A percentile compares a stretch with the other conserved stretches of the same genome.
These are phyloP conservation scores for Picea mariana DNA, from an alignment of 83 land plant genomes.

Conservation along the genomic window DNA sequence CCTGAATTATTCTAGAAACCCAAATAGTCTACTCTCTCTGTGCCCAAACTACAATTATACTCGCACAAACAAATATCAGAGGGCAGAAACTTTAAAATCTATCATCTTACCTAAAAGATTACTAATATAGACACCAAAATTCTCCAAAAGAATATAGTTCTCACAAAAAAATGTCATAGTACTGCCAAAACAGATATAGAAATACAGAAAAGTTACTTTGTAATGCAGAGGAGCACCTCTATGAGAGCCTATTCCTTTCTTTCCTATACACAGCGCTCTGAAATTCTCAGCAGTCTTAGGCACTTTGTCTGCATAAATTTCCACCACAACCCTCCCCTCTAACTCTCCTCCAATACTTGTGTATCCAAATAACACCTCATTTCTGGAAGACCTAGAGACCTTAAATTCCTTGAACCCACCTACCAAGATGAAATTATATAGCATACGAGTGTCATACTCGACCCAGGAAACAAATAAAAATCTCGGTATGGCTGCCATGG, in stretches of 20 bases:
- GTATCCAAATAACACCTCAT: conserved; percentile 62
- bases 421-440: too few relatives aligned
- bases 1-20: background rate
- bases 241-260: background rate
- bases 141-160: background rate
- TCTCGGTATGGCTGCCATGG: too few relatives aligned
- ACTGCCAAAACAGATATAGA: background rate
- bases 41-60: background rate
- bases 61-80: too few relatives aligned
- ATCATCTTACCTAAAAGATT: too few relatives aligned
- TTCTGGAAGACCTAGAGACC: too few relatives aligned
- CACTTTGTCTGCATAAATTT: too few relatives aligned
- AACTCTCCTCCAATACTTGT: conserved; percentile 64
- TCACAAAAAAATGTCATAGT: background rate
- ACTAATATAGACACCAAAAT: background rate
- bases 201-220: conserved; percentile 46
- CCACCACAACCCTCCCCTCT: conserved; percentile 14
- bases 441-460: too few relatives aligned
- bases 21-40: background rate
- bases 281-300: too few relatives aligned
- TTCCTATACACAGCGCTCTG: too few relatives aligned
- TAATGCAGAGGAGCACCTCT: conserved; percentile 69
- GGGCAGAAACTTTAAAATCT: too few relatives aligned
- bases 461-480: too few relatives aligned
- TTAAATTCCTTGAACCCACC: too few relatives aligned